phyloP scores from a whole-genome alignment of 345 rosid species.

The Rhodamnia argentea region DNA sequence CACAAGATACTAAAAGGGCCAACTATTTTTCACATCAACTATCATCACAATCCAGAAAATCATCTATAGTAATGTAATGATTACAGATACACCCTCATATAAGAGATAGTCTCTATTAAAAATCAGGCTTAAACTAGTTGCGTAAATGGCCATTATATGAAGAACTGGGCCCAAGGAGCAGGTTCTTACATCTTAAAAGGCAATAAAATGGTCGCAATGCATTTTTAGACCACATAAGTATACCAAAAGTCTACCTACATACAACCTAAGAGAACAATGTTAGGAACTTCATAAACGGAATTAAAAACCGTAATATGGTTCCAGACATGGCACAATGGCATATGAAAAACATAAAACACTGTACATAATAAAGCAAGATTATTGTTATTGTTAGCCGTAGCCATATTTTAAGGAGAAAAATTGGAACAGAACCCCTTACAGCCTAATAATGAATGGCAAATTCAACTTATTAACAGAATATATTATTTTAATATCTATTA shows the following conservation, averaged over 20 bases:
- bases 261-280: neutral
- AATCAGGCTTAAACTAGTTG: neutral
- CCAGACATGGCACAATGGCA: neutral
- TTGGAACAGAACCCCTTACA: neutral
- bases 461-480: neutral
- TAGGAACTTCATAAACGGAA: neutral
- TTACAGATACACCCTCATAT: neutral
- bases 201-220: neutral
- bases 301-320: neutral
- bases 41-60: neutral
- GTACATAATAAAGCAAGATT: neutral
- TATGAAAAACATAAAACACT: neutral
- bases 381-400: neutral
- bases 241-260: neutral
- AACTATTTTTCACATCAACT: neutral
- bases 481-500: neutral
- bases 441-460: neutral
- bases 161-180: neutral
- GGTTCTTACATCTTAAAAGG: neutral
- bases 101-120: neutral
- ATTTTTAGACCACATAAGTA: neutral
- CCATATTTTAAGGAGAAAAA: neutral
- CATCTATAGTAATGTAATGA: neutral
- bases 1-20: neutral
- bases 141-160: neutral